Evolutionary conservation across 495 filamentous ascomycete species (phyloP), one percentile per base, ranked within the genome.

Genomic region (Aspergillus avenaceus): DNA sequence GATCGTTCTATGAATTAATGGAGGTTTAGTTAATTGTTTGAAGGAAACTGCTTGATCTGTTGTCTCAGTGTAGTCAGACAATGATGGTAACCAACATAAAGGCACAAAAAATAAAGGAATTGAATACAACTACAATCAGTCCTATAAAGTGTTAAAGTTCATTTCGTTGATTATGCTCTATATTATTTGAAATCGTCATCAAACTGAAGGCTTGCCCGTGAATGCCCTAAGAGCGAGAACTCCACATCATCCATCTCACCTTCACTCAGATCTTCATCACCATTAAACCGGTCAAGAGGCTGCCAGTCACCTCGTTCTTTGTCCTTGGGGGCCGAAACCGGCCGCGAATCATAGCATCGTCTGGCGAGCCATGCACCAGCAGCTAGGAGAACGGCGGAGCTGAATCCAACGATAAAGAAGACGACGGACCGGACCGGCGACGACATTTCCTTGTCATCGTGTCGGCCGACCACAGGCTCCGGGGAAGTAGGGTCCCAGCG

Each of bases 201-300:
- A n/a, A n/a, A n/a, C n/a, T n/a, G n/a, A n/a, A n/a, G n/a, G n/a
- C n/a, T n/a, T n/a, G n/a, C n/a, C n/a, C n/a, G n/a, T n/a, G n/a
- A n/a, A n/a, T n/a, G n/a, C 42, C 45, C 31, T 23, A 56, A 45
- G 18, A 56, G 36, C 24, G 44, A 32, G 36, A 52, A 45, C 43
- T 52, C 49, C 28, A 49, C 54, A 27, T 49, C 54, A 22, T 26
- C 29, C 34, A 29, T 22, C 18, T 52, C 49, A n/a, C 21, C 49
- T 24, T 57, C 53, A 37, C 53, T 47, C 47, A 42, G 32, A 26
- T 46, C 53, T 27, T 42, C 47, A 27, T 41, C 52, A 21, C 40
- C 41, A 41, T 32, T 34, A 23, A 47, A 48, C 18, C 37, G 29
- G 21, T 37, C 29, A 21, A 53, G n/a, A 4, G 27, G 45, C 21